Conservation (phyloP, 495 filamentous ascomycete species). For the Amniculicola lignicola region DNA sequence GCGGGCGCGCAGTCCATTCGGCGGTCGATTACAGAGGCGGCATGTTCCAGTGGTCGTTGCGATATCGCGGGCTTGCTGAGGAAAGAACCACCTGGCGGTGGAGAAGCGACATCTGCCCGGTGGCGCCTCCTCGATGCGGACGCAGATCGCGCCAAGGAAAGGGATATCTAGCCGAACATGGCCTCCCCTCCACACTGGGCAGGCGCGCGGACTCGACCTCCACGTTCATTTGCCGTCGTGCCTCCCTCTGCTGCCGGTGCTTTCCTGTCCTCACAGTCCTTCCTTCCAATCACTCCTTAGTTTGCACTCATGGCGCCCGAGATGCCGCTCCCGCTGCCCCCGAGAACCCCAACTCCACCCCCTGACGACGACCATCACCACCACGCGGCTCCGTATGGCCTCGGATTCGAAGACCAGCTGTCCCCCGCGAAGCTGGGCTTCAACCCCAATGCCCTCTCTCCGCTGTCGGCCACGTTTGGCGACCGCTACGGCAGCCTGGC, state of each 20-base stretch:
- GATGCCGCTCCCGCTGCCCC: conserved; percentile 62
- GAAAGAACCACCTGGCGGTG: too few species aligned
- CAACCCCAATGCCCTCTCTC: conserved; percentile 64
- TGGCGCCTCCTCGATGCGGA: background rate
- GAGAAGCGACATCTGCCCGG: too few species aligned
- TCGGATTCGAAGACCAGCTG: conserved; percentile 40
- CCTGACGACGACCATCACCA: conserved; percentile 50
- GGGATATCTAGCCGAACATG: background rate
- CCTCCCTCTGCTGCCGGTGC: background rate
- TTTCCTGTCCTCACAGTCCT: conserved; percentile 5
- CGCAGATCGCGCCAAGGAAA: background rate
- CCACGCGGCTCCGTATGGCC: conserved; percentile 34
- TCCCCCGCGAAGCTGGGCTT: conserved; percentile 45
- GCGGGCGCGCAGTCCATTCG: conserved; percentile 23
- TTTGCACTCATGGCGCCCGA: conserved; percentile 52
- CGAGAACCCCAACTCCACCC: conserved; percentile 67
- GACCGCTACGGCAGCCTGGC: conserved; percentile 35
- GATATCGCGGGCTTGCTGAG: too few species aligned
- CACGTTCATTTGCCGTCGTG: background rate
- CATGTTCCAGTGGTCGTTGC: too few species aligned
- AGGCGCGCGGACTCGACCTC: background rate
- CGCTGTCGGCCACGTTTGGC: conserved; percentile 54
- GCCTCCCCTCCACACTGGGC: background rate
- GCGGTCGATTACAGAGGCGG: background rate
- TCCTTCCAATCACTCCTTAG: conserved; percentile 16